Percentiles rank a stretch among this genome's conserved stretches.
Evolutionary conservation across 495 filamentous ascomycete species (phyloP).

Genomic region (Xanthoparmelia taractica): DNA sequence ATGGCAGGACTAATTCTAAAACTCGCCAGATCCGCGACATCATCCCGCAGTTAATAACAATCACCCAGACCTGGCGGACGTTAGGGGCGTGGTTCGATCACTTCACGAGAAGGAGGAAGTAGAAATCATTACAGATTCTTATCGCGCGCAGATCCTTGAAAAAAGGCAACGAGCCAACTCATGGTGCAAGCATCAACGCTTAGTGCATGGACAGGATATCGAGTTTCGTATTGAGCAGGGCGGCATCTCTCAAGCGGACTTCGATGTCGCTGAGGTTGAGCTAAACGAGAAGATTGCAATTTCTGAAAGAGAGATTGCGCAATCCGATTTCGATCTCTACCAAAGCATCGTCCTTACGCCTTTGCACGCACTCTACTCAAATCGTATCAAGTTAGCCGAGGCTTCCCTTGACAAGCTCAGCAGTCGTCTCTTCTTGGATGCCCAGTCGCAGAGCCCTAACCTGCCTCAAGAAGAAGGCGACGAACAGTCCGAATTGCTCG

Average conservation of each 20-base stretch:
- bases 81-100: constrained; percentile 64
- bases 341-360: constrained; percentile 69
- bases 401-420: constrained; percentile 45
- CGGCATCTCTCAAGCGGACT: constrained; percentile 69
- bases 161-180: constrained; percentile 36
- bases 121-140: constrained; percentile 57
- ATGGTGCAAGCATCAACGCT: constrained; percentile 41
- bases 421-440: constrained; percentile 63
- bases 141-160: constrained; percentile 34
- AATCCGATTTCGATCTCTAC: constrained; percentile 68
- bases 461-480: constrained; percentile 89
- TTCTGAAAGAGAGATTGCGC: constrained; percentile 52
- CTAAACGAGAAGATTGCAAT: constrained; percentile 55
- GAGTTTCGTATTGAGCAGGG: constrained; percentile 66
- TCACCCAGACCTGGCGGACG: constrained; percentile 77
- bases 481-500: constrained; percentile 86
- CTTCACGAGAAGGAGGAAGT: constrained; percentile 70
- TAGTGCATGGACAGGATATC: constrained; percentile 54
- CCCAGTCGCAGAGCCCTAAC: constrained; percentile 63
- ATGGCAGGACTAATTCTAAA: no score
- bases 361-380: constrained; percentile 61
- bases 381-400: constrained; percentile 32
- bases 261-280: constrained; percentile 66
- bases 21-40: no score
- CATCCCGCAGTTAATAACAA: constrained; percentile 93